Percentiles rank a stretch among this genome's conserved stretches.
Conservation (phyloP, 768 basidiomycete species). For the Suillus sp. region DNA sequence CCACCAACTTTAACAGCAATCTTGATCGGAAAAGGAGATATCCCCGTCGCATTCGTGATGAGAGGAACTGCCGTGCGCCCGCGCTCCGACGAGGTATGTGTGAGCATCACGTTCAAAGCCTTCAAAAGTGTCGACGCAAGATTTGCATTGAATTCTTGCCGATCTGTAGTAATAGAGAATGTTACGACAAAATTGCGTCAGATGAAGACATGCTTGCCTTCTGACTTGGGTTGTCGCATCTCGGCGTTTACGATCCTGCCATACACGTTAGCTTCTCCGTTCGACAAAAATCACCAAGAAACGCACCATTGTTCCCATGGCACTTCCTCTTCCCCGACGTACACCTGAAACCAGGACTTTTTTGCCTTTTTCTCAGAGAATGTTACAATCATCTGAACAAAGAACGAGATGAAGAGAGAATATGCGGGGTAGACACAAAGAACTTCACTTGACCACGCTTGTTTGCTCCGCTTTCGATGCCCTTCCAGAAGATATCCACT, state of each 20-base stretch:
- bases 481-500: slow-evolving; percentile 79
- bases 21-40: slow-evolving; percentile 81
- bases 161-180: slow-evolving; percentile 40
- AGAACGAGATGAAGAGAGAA: background rate
- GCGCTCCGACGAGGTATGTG: slow-evolving; percentile 75
- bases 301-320: slow-evolving; percentile 86
- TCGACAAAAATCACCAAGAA: background rate
- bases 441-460: slow-evolving; percentile 68
- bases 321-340: slow-evolving; percentile 76
- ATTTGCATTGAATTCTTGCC: slow-evolving; percentile 54
- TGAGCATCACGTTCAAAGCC: slow-evolving; percentile 70
- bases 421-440: background rate
- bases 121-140: slow-evolving; percentile 64
- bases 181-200: background rate
- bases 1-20: slow-evolving; percentile 71
- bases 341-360: slow-evolving; percentile 77
- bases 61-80: slow-evolving; percentile 76
- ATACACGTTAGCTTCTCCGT: background rate
- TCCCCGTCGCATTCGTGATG: slow-evolving; percentile 71
- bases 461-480: slow-evolving; percentile 59
- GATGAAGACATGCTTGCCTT: slow-evolving; percentile 45
- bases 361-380: slow-evolving; percentile 77
- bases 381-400: slow-evolving; percentile 60
- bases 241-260: slow-evolving; percentile 79
- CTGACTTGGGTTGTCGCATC: slow-evolving; percentile 68